Evolutionary conservation across 805 yeast genomes (phyloP), one percentile per base, ranked within the genome.

Genomic region (Hanseniaspora vineae): DNA sequence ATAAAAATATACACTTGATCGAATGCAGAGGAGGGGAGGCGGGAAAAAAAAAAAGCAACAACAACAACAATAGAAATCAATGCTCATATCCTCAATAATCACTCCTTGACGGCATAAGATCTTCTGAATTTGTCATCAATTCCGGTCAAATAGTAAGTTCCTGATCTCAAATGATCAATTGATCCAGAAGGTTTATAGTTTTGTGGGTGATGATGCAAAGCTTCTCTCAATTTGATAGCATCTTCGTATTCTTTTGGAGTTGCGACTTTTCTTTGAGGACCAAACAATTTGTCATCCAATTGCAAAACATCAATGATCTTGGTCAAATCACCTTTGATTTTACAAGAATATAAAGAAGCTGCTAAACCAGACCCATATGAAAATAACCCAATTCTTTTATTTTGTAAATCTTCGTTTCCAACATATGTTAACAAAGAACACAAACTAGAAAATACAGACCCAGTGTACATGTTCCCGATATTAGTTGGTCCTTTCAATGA

Each of bases 341-440:
- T 76, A 54, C 81, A 78, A 42, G 95, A 82, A 70, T 78, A 84
- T 67, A 92, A 71, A 39, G 96, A 78, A 15, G 97, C 76, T 42
- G 99, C 99, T 53, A 92, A 77, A 61, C 99, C 99, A 14, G 97
- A 90, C 56, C 99, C 99, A 67, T 92, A 92, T 18, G 98, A 92
- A 73, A 89, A 92, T 58, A 89, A 65, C 58, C 96, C 94, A 60
- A 92, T 74, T 67, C 96, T 79, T 73, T 88, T 86, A 58, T 76
- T 77, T 66, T 81, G 87, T 57, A 90, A 75, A 47, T 75, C 69
- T 43, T 81, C 92, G 48, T 76, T 74, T 42, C 86, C 89, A 52
- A 82, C 83, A 62, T 73, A 84, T 62, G 75, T 78, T 58, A 92
- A 72, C 54, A 87, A 70, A 13, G 97, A 90, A 32, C 90, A 75